Evolutionary conservation across 2,329 filamentous ascomycete genomes (phyloP).

Genomic region (Sarocladium strictum): DNA sequence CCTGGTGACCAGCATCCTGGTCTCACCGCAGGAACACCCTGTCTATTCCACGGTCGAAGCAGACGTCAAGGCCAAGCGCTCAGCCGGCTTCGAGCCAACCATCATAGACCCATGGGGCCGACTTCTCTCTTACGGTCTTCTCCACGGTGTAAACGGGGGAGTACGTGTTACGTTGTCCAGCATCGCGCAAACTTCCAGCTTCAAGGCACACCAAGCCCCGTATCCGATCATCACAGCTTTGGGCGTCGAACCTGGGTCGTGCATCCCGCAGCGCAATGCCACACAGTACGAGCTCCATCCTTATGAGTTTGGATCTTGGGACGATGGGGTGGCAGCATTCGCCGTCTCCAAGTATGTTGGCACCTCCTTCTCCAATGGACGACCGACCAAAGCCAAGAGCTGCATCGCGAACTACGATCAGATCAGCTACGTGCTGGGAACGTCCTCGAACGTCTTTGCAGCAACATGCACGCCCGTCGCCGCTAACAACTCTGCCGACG

Average conservation of each 20-base stretch:
- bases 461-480: neutral
- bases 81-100: neutral
- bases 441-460: neutral
- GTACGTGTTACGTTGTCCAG: neutral
- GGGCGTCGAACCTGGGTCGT: neutral
- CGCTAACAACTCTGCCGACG: neutral
- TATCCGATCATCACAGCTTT: neutral
- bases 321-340: neutral
- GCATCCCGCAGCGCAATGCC: neutral
- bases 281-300: slow-evolving; percentile 4
- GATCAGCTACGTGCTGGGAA: slow-evolving; percentile 1
- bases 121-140: neutral
- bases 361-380: neutral
- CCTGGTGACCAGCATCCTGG: neutral
- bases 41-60: neutral
- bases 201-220: neutral
- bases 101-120: neutral
- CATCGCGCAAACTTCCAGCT: neutral
- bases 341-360: slow-evolving; percentile 3
- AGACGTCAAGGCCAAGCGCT: neutral
- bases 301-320: neutral
- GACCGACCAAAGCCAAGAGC: neutral
- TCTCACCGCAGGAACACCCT: neutral
- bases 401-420: neutral
- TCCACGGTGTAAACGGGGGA: neutral